Conservation (phyloP, 805 yeast species). For the Vanderwaltozyma polyspora region DNA sequence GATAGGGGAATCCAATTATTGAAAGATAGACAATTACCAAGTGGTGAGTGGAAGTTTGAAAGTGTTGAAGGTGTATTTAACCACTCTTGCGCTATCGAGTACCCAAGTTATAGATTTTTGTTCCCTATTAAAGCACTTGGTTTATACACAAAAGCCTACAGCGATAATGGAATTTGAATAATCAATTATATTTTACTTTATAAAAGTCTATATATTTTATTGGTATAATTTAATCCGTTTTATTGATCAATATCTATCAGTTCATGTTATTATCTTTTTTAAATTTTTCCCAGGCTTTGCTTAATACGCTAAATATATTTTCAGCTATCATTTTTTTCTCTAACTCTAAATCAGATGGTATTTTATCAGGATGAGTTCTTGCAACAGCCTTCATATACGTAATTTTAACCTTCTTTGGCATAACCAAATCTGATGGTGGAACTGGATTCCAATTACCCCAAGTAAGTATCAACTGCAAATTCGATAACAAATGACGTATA, state of each 20-base stretch:
- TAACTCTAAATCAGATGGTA: slow-evolving; percentile 39
- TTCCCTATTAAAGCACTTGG: slow-evolving; percentile 93
- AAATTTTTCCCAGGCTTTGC: slow-evolving; percentile 83
- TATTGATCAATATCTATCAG: slow-evolving; percentile 5
- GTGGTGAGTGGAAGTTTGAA: slow-evolving; percentile 82
- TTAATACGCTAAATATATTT: slow-evolving; percentile 70
- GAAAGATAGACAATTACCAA: slow-evolving; percentile 50
- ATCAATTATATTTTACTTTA: too few species aligned
- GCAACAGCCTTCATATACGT: slow-evolving; percentile 84
- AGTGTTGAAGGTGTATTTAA: slow-evolving; percentile 93
- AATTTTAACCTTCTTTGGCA: slow-evolving; percentile 82
- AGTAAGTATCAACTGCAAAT: slow-evolving; percentile 59
- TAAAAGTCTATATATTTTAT: too few species aligned
- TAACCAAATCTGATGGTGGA: slow-evolving; percentile 60
- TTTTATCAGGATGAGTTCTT: slow-evolving; percentile 80
- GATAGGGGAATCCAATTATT: slow-evolving; percentile 52
- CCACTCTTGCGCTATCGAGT: slow-evolving; percentile 88
- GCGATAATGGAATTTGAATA: slow-evolving; percentile 5
- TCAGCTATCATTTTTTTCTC: slow-evolving; percentile 80
- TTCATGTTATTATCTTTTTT: slow-evolving; percentile 44
- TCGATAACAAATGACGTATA: slow-evolving; percentile 61
- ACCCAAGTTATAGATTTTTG: slow-evolving; percentile 82
- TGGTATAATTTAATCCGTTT: too few species aligned
- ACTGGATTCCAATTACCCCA: slow-evolving; percentile 62
- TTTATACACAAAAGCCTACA: slow-evolving; percentile 33